Evolutionary conservation across 257 asterid species (phyloP), one percentile per base, ranked within the genome.

Genomic region (Lantana camara): DNA sequence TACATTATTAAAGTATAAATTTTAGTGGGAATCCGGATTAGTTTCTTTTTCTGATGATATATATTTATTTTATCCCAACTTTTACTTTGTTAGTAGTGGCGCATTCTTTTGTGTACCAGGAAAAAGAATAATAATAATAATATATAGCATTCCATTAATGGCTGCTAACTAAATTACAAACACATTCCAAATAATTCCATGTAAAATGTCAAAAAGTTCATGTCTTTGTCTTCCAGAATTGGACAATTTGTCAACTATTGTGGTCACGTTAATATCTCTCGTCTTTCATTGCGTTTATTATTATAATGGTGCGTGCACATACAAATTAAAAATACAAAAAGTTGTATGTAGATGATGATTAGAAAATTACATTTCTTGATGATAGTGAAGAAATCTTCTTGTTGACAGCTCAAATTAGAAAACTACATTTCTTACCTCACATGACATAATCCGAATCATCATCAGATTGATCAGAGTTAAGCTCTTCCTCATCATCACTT

Each of bases 141-240:
- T 8, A 16, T 59, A 52, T 37, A 17, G 62, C 62, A 56, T 56
- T 16, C 27, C 24, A 34, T 56, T 56, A 24, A 15, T 21, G 17
- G 32, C 8, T 7, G 8, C 6, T 40, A 22, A 61, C 5, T 29
- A 45, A 11, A 9, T 16, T 14, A 12, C 17, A 53, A 53, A 55
- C 27, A 16, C 17, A 24, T 23, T 12, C 8, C 9, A 62, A 32
- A 42, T 10, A 44, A 27, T 55, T 22, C 56, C 35, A 22, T 30
- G 32, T 2, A 2, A 57, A 3, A 12, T 45, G 70, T 53, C 70
- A 65, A 65, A 15, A 32, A 41, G 50, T 7, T 17, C 50, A 21
- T 27, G 71, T 65, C 71, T 4, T 40, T 11, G 23, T 65, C 71
- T 24, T 3, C 37, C 11, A 13, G 30, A 34, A 32, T 48, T 20